Percentiles rank a stretch among this genome's conserved stretches.
Evolutionary conservation across 441 rosid genomes (phyloP).

Genomic region (Gossypium davidsonii): DNA sequence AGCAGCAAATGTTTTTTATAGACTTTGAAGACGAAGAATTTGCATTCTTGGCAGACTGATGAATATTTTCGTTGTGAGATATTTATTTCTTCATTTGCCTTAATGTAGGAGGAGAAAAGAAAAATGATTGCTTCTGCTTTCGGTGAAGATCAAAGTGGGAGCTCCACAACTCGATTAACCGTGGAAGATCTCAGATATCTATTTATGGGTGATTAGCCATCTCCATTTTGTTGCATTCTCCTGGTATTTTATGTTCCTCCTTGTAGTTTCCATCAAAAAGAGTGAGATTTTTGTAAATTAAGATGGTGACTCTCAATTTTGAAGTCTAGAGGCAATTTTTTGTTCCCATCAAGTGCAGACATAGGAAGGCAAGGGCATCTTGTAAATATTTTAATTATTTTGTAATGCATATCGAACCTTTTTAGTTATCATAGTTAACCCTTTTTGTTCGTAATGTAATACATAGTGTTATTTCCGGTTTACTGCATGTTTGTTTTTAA

Average conservation of each 20-base stretch:
- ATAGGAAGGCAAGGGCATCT: slow-evolving; percentile 18
- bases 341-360: slow-evolving; percentile 16
- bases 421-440: slow-evolving; percentile 11
- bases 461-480: not conserved
- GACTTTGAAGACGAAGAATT: not conserved
- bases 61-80: not conserved
- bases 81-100: not conserved
- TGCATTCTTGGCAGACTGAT: not conserved
- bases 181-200: slow-evolving; percentile 75
- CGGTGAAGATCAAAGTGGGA: slow-evolving; percentile 81
- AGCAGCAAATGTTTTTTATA: not conserved
- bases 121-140: slow-evolving; percentile 89
- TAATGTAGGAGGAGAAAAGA: slow-evolving; percentile 76
- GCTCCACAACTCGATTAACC: slow-evolving; percentile 58
- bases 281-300: slow-evolving; percentile 16
- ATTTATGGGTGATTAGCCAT: slow-evolving; percentile 35
- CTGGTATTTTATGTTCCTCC: not conserved
- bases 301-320: slow-evolving; percentile 29
- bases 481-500: not conserved
- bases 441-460: not conserved
- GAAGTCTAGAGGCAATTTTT: slow-evolving; percentile 34
- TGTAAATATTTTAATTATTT: slow-evolving; percentile 31
- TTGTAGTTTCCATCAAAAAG: slow-evolving; percentile 7
- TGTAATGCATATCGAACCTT: slow-evolving; percentile 12
- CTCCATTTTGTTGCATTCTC: not conserved